phyloP scores from a whole-genome alignment of 2,329 filamentous ascomycete genomes.

The Ophiocordyceps sinensis region DNA sequence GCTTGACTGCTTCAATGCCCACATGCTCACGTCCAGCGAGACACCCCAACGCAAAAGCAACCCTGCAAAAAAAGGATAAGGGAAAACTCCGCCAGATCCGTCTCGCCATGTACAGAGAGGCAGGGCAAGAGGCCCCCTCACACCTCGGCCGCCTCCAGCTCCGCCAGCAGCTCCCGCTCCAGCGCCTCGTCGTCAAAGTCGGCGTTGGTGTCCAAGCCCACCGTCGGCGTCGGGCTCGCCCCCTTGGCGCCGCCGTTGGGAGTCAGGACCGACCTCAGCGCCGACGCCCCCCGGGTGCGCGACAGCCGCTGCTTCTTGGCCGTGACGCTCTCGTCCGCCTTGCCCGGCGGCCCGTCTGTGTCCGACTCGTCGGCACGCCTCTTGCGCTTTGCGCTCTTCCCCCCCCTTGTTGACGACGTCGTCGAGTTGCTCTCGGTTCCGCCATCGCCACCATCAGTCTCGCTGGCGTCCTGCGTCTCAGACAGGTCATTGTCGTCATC shows the following conservation, averaged over 20 bases:
- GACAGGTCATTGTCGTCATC: conserved; percentile 16
- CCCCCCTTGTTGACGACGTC: background rate
- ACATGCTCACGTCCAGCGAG: no score
- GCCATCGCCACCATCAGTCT: conserved; percentile 4
- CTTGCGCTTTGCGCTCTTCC: conserved; percentile 20
- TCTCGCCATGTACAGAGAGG: background rate
- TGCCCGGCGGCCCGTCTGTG: conserved; percentile 14
- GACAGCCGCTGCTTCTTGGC: conserved; percentile 38
- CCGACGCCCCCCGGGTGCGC: conserved; percentile 28
- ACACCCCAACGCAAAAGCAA: no score
- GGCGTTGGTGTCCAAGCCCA: conserved; percentile 15
- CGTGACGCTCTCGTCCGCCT: conserved; percentile 22
- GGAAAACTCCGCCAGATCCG: background rate
- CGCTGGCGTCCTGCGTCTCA: conserved; percentile 4
- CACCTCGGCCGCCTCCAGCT: conserved; percentile 30
- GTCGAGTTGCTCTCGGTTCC: conserved; percentile 8
- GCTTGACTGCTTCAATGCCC: no score
- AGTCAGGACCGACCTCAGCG: conserved; percentile 30
- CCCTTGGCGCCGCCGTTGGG: conserved; percentile 23
- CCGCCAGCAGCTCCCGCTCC: conserved; percentile 49
- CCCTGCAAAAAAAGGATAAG: no score
- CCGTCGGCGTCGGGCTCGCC: conserved; percentile 21
- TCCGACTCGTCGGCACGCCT: conserved; percentile 15
- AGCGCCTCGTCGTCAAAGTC: conserved; percentile 37
- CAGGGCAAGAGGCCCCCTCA: conserved; percentile 3